Evolutionary conservation across 1,139 yeast species (phyloP).

Genomic region (Saccharomyces hybrid): DNA sequence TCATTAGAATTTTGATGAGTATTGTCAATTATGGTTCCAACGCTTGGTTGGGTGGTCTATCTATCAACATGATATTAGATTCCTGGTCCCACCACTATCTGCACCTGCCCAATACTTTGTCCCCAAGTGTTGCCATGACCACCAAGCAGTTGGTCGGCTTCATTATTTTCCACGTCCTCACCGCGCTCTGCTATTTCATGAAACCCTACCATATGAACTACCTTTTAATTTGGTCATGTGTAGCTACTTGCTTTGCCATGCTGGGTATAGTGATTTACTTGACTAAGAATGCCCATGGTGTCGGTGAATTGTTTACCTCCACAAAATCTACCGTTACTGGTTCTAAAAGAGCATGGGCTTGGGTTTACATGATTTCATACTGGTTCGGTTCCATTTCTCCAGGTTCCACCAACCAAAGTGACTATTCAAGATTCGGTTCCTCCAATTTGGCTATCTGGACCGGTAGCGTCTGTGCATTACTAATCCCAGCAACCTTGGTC

Average conservation of each 20-base stretch:
- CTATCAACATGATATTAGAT: constrained; percentile 32
- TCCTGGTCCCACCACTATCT: constrained; percentile 34
- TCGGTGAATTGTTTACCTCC: constrained; percentile 35
- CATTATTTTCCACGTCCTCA: constrained; percentile 36
- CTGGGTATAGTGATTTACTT: constrained; percentile 36
- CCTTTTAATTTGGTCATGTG: constrained; percentile 34
- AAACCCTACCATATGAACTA: constrained; percentile 36
- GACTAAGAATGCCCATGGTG: constrained; percentile 33
- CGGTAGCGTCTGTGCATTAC: constrained; percentile 33
- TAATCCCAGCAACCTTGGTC: constrained; percentile 36
- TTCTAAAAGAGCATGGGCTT: constrained; percentile 35
- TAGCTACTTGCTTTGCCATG: constrained; percentile 37
- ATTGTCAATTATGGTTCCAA: constrained; percentile 38
- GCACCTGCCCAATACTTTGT: constrained; percentile 32
- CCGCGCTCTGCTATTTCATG: constrained; percentile 33
- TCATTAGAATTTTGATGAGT: constrained; percentile 37
- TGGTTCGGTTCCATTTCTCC: constrained; percentile 42
- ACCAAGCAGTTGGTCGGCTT: constrained; percentile 39
- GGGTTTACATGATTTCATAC: constrained; percentile 37
- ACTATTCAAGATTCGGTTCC: constrained; percentile 37
- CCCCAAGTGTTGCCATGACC: constrained; percentile 33
- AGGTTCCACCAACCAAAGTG: constrained; percentile 34
- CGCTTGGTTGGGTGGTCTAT: constrained; percentile 39
- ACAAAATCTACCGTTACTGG: constrained; percentile 27
- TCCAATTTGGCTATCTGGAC: constrained; percentile 30